A percentile compares a stretch with the other conserved stretches of the same genome.
Conservation (phyloP, 164 flowering plant genomes). For the Nelumbo lutea region DNA sequence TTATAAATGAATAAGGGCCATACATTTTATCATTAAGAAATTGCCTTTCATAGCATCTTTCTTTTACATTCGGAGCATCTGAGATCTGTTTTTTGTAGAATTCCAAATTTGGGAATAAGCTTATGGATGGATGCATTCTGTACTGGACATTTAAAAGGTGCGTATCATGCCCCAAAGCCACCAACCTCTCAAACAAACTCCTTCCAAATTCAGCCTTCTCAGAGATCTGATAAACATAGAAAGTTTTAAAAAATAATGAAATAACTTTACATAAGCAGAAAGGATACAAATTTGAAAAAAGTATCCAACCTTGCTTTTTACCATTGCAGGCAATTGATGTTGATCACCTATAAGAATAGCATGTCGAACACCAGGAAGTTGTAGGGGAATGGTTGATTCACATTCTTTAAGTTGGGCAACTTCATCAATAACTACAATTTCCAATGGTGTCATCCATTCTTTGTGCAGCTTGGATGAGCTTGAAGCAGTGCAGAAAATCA, state of each 20-base stretch:
- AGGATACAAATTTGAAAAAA: not conserved
- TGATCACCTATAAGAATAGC: constrained; percentile 42
- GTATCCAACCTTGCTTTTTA: constrained; percentile 27
- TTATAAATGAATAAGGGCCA: constrained; percentile 4
- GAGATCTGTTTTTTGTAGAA: not conserved
- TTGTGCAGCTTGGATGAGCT: constrained; percentile 23
- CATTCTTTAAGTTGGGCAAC: constrained; percentile 47
- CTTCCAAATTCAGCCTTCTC: not conserved
- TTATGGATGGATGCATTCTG: constrained; percentile 6
- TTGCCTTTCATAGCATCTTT: not conserved
- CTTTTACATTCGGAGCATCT: not conserved
- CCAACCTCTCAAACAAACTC: constrained; percentile 3
- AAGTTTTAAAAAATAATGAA: not conserved
- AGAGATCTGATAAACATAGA: not conserved
- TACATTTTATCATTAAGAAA: not conserved
- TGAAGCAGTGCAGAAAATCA: constrained; percentile 37
- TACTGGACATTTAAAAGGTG: not conserved
- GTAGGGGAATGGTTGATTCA: constrained; percentile 37
- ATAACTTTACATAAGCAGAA: not conserved
- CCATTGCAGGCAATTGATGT: constrained; percentile 38
- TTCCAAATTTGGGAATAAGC: not conserved
- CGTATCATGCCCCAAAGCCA: not conserved
- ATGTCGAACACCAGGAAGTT: constrained; percentile 25
- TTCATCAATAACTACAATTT: constrained; percentile 37
- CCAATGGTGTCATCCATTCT: constrained; percentile 4